Percentiles rank a stretch among this genome's conserved stretches.
Conservation (phyloP, 495 filamentous ascomycete genomes). For the Xylaria telfairii region DNA sequence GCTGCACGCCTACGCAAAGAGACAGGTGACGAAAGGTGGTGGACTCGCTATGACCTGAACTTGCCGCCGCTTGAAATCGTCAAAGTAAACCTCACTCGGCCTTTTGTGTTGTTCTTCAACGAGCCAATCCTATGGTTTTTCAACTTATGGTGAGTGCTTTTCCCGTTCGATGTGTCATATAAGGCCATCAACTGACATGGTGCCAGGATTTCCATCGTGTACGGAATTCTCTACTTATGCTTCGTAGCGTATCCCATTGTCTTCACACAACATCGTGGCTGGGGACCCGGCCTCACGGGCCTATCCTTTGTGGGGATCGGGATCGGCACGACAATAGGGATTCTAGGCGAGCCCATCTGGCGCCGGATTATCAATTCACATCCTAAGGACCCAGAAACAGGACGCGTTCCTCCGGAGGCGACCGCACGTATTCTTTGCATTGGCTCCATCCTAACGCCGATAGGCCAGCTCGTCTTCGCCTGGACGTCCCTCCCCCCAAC, state of each 20-base stretch:
- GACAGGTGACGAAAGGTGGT: slow-evolving; percentile 76
- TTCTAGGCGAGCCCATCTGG: slow-evolving; percentile 71
- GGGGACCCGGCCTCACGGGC: slow-evolving; percentile 74
- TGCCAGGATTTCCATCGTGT: slow-evolving; percentile 58
- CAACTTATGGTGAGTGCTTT: slow-evolving; percentile 62
- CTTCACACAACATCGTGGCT: slow-evolving; percentile 73
- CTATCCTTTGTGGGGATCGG: slow-evolving; percentile 84
- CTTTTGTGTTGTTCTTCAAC: slow-evolving; percentile 76
- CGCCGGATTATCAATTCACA: slow-evolving; percentile 75
- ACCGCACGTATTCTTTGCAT: slow-evolving; percentile 75
- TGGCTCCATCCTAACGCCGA: slow-evolving; percentile 68
- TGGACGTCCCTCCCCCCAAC: slow-evolving; percentile 82
- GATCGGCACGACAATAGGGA: slow-evolving; percentile 71
- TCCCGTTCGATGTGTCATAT: not conserved
- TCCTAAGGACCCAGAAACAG: slow-evolving; percentile 70
- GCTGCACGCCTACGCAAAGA: slow-evolving; percentile 73
- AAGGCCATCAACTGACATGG: slow-evolving; percentile 1
- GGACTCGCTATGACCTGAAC: slow-evolving; percentile 76
- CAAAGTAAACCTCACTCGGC: slow-evolving; percentile 74
- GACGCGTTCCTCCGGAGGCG: slow-evolving; percentile 71
- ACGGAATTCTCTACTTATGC: slow-evolving; percentile 82
- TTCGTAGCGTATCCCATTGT: slow-evolving; percentile 87
- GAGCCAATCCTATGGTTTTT: slow-evolving; percentile 90
- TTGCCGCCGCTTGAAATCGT: slow-evolving; percentile 54
- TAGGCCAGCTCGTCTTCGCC: slow-evolving; percentile 78